Conservation (phyloP, 768 basidiomycete genomes). For the Boletellus emodensis region DNA sequence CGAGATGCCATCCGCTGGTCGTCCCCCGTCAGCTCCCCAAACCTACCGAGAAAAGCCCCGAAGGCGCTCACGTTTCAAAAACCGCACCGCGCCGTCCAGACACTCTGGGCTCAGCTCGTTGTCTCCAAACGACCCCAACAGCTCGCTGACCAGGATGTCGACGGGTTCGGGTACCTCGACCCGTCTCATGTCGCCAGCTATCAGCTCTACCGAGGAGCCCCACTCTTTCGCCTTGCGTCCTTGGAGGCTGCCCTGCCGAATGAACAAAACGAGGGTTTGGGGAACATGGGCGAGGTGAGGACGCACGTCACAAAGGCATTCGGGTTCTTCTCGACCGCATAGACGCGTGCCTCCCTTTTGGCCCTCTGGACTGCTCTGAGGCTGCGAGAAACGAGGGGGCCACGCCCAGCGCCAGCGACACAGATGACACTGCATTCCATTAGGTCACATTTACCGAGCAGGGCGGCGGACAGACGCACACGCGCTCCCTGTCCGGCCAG, state of each 20-base stretch:
- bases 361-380: constrained; percentile 72
- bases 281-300: constrained; percentile 7
- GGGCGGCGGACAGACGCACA: constrained; percentile 47
- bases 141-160: constrained; percentile 93
- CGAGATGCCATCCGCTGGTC: constrained; percentile 82
- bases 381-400: constrained; percentile 85
- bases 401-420: constrained; percentile 93
- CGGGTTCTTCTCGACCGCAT: constrained; percentile 95
- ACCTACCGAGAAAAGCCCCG: neutral
- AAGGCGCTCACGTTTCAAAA: constrained; percentile 68
- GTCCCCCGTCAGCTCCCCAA: constrained; percentile 9
- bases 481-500: constrained; percentile 51
- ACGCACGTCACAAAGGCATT: constrained; percentile 93
- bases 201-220: constrained; percentile 70
- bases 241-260: constrained; percentile 59
- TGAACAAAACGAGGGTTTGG: constrained; percentile 14
- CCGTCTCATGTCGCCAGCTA: constrained; percentile 94
- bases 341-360: constrained; percentile 58
- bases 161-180: constrained; percentile 80
- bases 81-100: constrained; percentile 91
- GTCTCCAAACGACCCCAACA: constrained; percentile 96
- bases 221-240: constrained; percentile 79
- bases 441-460: constrained; percentile 14
- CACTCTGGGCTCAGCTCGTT: constrained; percentile 99
- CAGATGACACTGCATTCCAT: constrained; percentile 63